A percentile compares a stretch with the other conserved stretches of the same genome.
These are phyloP conservation scores for Ganoderma sinense DNA, from an alignment of 1,284 basidiomycete genomes.

Conservation along the genomic window DNA sequence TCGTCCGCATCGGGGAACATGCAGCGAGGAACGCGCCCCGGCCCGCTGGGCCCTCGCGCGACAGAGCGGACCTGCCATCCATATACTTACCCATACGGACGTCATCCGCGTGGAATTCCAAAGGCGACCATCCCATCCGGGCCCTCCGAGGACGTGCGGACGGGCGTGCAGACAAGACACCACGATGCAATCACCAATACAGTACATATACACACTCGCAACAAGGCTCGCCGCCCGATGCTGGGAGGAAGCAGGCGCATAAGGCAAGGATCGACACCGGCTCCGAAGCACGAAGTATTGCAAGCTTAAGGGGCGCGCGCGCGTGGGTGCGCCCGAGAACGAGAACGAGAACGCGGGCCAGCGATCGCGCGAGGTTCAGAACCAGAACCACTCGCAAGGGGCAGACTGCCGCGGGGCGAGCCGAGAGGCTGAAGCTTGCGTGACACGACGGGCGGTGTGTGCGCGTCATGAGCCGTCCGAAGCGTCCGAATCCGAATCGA, in stretches of 20 bases:
- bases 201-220: too few relatives aligned
- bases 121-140: background rate
- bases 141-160: background rate
- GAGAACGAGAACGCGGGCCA: too few relatives aligned
- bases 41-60: background rate
- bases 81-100: too few relatives aligned
- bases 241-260: background rate
- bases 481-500: too few relatives aligned
- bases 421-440: conserved; percentile 1
- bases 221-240: too few relatives aligned
- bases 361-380: too few relatives aligned
- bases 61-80: background rate
- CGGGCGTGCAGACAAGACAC: too few relatives aligned
- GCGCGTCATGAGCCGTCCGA: background rate
- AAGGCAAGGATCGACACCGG: background rate
- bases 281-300: too few relatives aligned
- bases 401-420: background rate
- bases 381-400: too few relatives aligned
- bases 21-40: background rate
- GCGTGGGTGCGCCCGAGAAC: background rate
- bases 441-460: background rate
- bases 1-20: background rate
- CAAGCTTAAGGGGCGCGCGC: background rate
- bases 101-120: background rate
- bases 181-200: background rate